phyloP scores from a whole-genome alignment of 352 stramenopile species.

The Pilasporangium apinafurcum region DNA sequence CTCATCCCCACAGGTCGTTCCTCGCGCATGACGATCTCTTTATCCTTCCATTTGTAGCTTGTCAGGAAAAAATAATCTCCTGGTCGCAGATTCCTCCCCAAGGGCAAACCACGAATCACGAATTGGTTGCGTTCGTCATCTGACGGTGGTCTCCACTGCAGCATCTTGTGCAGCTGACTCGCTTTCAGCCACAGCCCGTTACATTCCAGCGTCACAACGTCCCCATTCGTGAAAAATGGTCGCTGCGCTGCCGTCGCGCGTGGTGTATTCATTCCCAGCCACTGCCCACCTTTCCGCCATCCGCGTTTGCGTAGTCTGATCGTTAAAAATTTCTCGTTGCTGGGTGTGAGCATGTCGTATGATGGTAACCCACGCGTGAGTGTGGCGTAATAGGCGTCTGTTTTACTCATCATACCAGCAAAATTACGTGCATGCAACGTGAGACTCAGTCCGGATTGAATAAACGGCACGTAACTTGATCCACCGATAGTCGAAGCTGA shows the following conservation, averaged over 20 bases:
- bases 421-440: constrained; percentile 67
- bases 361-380: constrained; percentile 58
- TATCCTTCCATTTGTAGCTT: constrained; percentile 84
- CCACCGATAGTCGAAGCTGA: too few species aligned
- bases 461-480: constrained; percentile 33
- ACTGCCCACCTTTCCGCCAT: constrained; percentile 40
- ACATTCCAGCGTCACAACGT: constrained; percentile 84
- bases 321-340: constrained; percentile 80
- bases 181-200: constrained; percentile 80
- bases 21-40: constrained; percentile 77
- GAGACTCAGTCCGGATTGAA: constrained; percentile 67
- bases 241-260: constrained; percentile 38
- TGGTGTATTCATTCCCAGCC: constrained; percentile 15
- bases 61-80: constrained; percentile 87
- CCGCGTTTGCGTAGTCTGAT: constrained; percentile 75
- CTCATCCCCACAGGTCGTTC: constrained; percentile 69
- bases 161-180: constrained; percentile 70
- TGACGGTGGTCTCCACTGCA: constrained; percentile 81
- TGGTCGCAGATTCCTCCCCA: constrained; percentile 62
- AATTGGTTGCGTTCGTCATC: constrained; percentile 86
- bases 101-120: constrained; percentile 69
- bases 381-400: constrained; percentile 80
- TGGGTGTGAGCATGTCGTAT: constrained; percentile 81
- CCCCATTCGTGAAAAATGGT: constrained; percentile 77
- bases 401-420: constrained; percentile 80